Evolutionary conservation across 2,329 filamentous ascomycete species (phyloP).

Genomic region (Xylariales sp.): DNA sequence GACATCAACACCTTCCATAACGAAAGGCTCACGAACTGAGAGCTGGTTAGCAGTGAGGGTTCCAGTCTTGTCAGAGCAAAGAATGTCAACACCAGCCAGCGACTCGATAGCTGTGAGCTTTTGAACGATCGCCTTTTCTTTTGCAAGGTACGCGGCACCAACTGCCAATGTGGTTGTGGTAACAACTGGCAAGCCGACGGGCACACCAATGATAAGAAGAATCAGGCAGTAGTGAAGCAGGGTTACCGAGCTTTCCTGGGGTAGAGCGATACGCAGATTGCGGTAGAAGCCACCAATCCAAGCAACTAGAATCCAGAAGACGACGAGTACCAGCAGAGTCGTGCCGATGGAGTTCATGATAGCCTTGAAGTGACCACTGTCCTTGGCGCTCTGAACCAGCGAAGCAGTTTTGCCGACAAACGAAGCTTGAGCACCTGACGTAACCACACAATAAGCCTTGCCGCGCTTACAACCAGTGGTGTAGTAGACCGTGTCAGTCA

Average conservation of each 20-base stretch:
- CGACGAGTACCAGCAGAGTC: slow-evolving; percentile 64
- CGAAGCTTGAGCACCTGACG: slow-evolving; percentile 60
- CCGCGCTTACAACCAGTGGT: slow-evolving; percentile 73
- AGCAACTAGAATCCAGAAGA: slow-evolving; percentile 65
- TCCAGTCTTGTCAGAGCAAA: slow-evolving; percentile 74
- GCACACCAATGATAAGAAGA: slow-evolving; percentile 68
- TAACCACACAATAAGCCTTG: slow-evolving; percentile 63
- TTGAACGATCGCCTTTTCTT: slow-evolving; percentile 71
- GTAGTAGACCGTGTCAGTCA: slow-evolving; percentile 69
- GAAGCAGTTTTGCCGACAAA: slow-evolving; percentile 70
- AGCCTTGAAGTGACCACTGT: slow-evolving; percentile 71
- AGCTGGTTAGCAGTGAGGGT: slow-evolving; percentile 68
- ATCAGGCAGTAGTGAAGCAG: slow-evolving; percentile 60
- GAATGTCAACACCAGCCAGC: slow-evolving; percentile 66
- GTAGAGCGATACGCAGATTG: slow-evolving; percentile 57
- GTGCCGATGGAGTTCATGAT: slow-evolving; percentile 76
- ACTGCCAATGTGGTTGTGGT: slow-evolving; percentile 70
- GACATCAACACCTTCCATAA: slow-evolving; percentile 67
- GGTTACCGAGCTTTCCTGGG: slow-evolving; percentile 52
- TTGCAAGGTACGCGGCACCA: slow-evolving; percentile 67
- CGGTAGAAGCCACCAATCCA: slow-evolving; percentile 75
- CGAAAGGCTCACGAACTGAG: slow-evolving; percentile 68
- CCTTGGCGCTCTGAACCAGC: slow-evolving; percentile 65
- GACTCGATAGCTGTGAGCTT: slow-evolving; percentile 72
- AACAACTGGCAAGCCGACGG: slow-evolving; percentile 69